Evolutionary conservation across 257 asterid genomes (phyloP), one percentile per base, ranked within the genome.

Genomic region (Solanum appendiculatum): DNA sequence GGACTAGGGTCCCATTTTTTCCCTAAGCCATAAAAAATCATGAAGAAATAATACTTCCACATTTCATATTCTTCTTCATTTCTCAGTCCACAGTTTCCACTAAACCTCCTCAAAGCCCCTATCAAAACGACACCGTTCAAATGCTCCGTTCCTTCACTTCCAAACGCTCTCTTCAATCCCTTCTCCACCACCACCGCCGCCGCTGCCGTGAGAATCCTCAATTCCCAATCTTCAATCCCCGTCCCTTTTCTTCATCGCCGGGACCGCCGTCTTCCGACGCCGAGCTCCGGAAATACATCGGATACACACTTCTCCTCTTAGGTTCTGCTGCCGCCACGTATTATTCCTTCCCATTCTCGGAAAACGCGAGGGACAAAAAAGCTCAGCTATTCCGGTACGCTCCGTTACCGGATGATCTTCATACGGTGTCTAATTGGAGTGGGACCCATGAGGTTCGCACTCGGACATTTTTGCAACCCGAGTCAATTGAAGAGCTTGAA

Each of bases 371-470:
- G 89, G 96, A 95, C 92, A 97, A 95, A 70, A 94, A 91, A 73
- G 98, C 98, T 39, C 97, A 97, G 51, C 93, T 94, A 85, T 97
- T 97, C 91, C 98, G 97, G 56, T 97, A 97, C 93, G 98, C 98
- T 54, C 98, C 98, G 0, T 93, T 97, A 2, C 99, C 99, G 1
- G 93, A 96, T 6, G 99, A 95, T 88, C 98, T 97, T 37, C 99
- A 97, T 89, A 92, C 98, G 2, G 94, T 95, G 2, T 91, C 99
- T 86, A 97, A 97, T 73, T 97, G 99, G 99, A 95, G 99, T 86
- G 99, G 98, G 85, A 97, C 99, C 16, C 99, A 97, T 85, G 99
- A 95, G 82, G 98, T 97, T 69, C 98, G 94, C 25, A 97, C 99
- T n/a, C 97, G 95, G 21, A 92, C 86, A 3, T 97, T 95, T 78